These are phyloP conservation scores for Fraxinus baroniana DNA, from an alignment of 305 asterid species.

Conservation along the genomic window DNA sequence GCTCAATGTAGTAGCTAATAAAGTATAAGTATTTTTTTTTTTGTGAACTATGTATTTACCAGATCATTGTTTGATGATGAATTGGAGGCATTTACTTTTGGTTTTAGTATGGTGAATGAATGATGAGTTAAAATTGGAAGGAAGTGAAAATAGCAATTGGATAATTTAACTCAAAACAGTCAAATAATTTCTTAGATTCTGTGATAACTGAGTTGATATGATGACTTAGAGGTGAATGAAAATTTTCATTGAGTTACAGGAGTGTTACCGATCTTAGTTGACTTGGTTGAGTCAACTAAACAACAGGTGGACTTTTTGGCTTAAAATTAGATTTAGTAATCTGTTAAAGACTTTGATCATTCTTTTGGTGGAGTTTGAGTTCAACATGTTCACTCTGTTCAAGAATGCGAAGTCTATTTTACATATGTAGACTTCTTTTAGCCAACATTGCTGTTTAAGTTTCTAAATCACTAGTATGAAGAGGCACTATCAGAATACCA, in stretches of 20 bases:
- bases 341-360: not conserved
- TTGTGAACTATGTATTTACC: not conserved
- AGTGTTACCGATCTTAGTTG: not conserved
- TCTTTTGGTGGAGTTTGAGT: not conserved
- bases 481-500: not conserved
- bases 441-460: not conserved
- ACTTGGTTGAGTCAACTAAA: not conserved
- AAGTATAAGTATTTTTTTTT: not conserved
- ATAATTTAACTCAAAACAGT: not conserved
- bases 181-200: not conserved
- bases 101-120: not conserved
- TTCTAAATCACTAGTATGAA: not conserved
- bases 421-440: not conserved
- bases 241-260: not conserved
- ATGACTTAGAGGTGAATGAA: not conserved
- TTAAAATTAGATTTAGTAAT: not conserved
- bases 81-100: not conserved
- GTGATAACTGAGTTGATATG: not conserved
- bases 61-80: not conserved
- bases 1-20: constrained; percentile 5
- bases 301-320: not conserved
- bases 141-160: not conserved
- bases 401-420: not conserved
- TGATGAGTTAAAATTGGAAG: not conserved
- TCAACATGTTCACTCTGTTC: not conserved